phyloP scores from a whole-genome alignment of 2,329 filamentous ascomycete species.

The Knoxdaviesia proteae region DNA sequence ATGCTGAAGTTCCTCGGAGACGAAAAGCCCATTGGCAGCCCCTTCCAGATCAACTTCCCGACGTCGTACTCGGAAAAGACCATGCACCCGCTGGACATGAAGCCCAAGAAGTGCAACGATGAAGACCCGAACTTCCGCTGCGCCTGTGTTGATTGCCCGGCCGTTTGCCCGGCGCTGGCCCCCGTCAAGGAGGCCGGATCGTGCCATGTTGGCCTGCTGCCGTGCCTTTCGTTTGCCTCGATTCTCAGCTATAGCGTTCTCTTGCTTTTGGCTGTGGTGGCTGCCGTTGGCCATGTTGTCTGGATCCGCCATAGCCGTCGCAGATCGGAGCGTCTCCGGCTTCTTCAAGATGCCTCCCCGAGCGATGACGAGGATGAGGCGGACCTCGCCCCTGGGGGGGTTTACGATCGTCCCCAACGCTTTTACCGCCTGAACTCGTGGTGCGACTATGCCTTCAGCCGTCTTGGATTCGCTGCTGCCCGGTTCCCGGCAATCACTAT shows the following conservation, averaged over 20 bases:
- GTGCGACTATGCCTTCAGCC: slow-evolving; percentile 62
- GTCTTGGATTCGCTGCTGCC: slow-evolving; percentile 61
- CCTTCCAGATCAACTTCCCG: slow-evolving; percentile 95
- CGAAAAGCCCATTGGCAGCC: slow-evolving; percentile 77
- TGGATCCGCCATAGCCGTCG: slow-evolving; percentile 54
- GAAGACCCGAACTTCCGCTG: slow-evolving; percentile 71
- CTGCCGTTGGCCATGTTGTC: slow-evolving; percentile 51
- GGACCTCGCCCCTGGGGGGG: slow-evolving; percentile 37
- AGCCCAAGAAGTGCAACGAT: slow-evolving; percentile 73
- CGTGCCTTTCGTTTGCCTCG: slow-evolving; percentile 82
- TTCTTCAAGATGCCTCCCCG: slow-evolving; percentile 64
- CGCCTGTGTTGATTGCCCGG: slow-evolving; percentile 81
- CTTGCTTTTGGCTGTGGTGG: slow-evolving; percentile 43
- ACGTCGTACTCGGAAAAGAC: slow-evolving; percentile 35
- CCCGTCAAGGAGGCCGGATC: slow-evolving; percentile 46
- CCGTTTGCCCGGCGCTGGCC: slow-evolving; percentile 65
- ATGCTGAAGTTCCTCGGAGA: slow-evolving; percentile 85
- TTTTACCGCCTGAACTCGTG: slow-evolving; percentile 70
- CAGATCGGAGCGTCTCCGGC: slow-evolving; percentile 62
- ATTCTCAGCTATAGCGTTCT: slow-evolving; percentile 69
- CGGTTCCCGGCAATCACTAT: slow-evolving; percentile 75
- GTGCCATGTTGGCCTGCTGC: slow-evolving; percentile 72
- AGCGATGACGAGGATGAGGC: slow-evolving; percentile 92
- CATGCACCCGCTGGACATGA: slow-evolving; percentile 51
- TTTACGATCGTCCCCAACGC: slow-evolving; percentile 58